Base-by-base conservation (phyloP, 768 basidiomycete species). In the Bullera alba region DNA sequence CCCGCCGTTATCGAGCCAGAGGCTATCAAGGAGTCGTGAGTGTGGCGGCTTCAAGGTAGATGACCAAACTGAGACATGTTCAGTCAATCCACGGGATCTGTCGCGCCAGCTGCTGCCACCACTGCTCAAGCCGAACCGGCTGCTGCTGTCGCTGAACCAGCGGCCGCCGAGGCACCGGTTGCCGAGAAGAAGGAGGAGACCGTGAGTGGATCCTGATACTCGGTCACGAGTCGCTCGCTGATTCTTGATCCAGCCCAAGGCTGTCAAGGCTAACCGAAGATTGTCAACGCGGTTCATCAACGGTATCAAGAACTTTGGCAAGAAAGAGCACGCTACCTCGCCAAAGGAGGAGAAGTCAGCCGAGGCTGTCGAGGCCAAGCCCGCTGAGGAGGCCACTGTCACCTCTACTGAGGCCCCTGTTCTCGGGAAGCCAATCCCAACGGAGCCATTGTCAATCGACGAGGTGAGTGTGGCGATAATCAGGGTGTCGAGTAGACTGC, bases 341-440 rank as follows among this genome's bases (percentile, higher is more conserved):
- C 60, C 57, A 5, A 57, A 60, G 30, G 65, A 67, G 50, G 51
- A 59, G 45, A 86, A 47, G 35, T 50, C 51, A 19, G 57, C 57
- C 34, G 32, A 34, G n/a, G 45, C 50, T 25, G 46, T 42, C 29
- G 65, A 86, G 67, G 35, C 26, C 23, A 44, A 52, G 27, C n/a
- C 45, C 16, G 21, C 47, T 2, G 36, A 21, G 15, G 16, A 43
- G 8, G 44, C 54, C 23, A 54, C 41, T 8, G 15, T 50, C 5
- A 81, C 87, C 49, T 84, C 88, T 56, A 86, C 89, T 77, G 78
- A 87, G 71, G 87, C 89, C 32, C 88, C 89, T 58, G 82, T 83
- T 78, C 85, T 91, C 60, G 89, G 88, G 43, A 82, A 86, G 75
- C 86, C 86, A 42, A 63, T 79, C 26, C 84, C 84, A 10, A 81